Evolutionary conservation across 208 protist species (phyloP).

Genomic region (Trypanosoma cruzi): DNA sequence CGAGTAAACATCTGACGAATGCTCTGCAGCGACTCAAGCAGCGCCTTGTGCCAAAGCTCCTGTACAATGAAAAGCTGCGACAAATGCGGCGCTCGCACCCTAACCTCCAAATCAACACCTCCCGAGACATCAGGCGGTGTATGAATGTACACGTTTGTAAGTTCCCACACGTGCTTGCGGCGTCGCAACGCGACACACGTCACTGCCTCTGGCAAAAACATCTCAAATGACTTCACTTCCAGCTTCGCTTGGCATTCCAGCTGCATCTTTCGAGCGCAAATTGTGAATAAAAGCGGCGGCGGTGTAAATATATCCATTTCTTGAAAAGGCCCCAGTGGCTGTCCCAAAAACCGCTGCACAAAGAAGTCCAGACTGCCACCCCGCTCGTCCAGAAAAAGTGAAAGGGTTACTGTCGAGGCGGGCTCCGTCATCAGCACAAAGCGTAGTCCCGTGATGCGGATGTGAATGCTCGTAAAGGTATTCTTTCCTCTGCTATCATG

Average conservation of each 20-base stretch:
- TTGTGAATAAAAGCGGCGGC: conserved; percentile 33
- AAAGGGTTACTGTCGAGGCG: conserved; percentile 58
- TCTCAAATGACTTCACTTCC: conserved; percentile 87
- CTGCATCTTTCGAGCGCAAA: conserved; percentile 48
- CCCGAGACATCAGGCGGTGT: conserved; percentile 52
- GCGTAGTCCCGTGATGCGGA: conserved; percentile 62
- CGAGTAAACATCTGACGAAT: conserved; percentile 39
- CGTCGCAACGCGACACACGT: conserved; percentile 41
- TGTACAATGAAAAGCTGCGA: conserved; percentile 70
- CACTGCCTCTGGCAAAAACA: conserved; percentile 65
- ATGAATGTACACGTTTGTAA: conserved; percentile 42
- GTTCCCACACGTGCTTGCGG: conserved; percentile 16
- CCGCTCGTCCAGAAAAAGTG: conserved; percentile 63
- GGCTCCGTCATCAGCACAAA: conserved; percentile 76
- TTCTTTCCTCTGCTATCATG: background rate
- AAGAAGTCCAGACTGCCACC: conserved; percentile 53
- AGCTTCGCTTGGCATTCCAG: conserved; percentile 87
- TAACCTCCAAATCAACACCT: conserved; percentile 63
- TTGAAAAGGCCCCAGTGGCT: too few species aligned
- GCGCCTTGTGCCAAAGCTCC: conserved; percentile 57
- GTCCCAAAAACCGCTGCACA: conserved; percentile 34
- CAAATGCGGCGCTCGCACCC: conserved; percentile 64
- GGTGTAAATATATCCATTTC: too few species aligned
- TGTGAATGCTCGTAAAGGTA: conserved; percentile 42
- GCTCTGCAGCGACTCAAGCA: conserved; percentile 37